Evolutionary conservation across 192 early-diverging fungal species (phyloP).

Genomic region (Mortierella claussenii): DNA sequence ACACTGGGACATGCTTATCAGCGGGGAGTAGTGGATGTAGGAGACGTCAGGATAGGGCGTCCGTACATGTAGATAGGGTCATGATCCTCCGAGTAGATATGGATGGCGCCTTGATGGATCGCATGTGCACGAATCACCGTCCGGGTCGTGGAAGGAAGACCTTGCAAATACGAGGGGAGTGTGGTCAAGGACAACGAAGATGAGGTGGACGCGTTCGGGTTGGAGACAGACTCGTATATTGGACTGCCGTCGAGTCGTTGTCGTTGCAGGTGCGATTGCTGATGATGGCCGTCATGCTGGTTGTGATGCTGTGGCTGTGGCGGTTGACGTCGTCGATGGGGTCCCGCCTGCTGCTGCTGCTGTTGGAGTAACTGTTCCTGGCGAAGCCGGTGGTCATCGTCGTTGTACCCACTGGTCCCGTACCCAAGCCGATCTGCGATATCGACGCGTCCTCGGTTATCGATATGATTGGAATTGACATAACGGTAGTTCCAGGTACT

Average conservation of each 20-base stretch:
- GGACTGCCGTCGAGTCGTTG: background rate
- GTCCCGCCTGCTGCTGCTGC: background rate
- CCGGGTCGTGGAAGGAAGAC: background rate
- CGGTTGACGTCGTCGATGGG: background rate
- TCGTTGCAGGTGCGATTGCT: background rate
- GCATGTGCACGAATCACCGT: constrained; percentile 33
- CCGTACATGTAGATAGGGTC: constrained; percentile 42
- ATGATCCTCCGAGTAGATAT: constrained; percentile 41
- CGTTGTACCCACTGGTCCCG: constrained; percentile 1
- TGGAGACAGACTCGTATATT: background rate
- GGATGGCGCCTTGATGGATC: constrained; percentile 24
- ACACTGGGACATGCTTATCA: too few species aligned
- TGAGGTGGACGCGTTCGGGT: background rate
- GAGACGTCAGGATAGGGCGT: constrained; percentile 18
- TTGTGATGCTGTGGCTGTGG: too few species aligned
- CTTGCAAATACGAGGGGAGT: constrained; percentile 21
- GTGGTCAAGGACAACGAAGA: background rate
- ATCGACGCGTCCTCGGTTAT: background rate
- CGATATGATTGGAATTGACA: background rate
- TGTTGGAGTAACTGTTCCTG: background rate
- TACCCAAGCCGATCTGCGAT: background rate
- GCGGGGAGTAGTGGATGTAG: too few species aligned
- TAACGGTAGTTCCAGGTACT: background rate
- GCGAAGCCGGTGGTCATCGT: constrained; percentile 6
- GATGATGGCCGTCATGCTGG: too few species aligned